Conservation (phyloP, 2,329 filamentous ascomycete species). For the Talaromyces sp. region DNA sequence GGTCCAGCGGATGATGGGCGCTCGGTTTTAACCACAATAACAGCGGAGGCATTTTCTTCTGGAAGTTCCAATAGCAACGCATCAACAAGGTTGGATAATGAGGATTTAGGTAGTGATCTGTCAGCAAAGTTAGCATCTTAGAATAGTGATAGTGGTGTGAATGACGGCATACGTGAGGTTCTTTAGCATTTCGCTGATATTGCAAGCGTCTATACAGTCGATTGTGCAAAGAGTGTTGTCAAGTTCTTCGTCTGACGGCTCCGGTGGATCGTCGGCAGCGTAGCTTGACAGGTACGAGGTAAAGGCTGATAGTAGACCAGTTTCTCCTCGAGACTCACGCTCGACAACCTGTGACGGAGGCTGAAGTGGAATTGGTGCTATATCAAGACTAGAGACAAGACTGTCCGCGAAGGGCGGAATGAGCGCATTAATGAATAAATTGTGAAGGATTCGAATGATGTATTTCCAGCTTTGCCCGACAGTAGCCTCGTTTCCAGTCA, state of each 20-base stretch:
- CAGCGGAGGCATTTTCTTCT: conserved; percentile 73
- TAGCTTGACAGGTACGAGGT: conserved; percentile 98
- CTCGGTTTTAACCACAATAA: conserved; percentile 90
- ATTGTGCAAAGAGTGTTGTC: conserved; percentile 93
- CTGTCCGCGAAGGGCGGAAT: conserved; percentile 74
- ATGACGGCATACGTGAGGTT: conserved; percentile 65
- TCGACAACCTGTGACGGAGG: conserved; percentile 91
- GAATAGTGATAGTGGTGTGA: conserved; percentile 20
- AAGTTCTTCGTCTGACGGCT: conserved; percentile 94
- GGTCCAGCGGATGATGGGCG: conserved; percentile 60
- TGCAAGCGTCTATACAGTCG: conserved; percentile 88
- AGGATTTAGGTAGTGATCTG: conserved; percentile 60
- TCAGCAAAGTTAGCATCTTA: conserved; percentile 19
- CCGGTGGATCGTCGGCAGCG: conserved; percentile 93
- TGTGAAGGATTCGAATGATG: conserved; percentile 88
- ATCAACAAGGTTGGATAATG: conserved; percentile 63
- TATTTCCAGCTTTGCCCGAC: conserved; percentile 60
- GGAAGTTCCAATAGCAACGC: conserved; percentile 80
- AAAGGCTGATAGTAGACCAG: conserved; percentile 87
- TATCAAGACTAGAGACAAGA: conserved; percentile 63
- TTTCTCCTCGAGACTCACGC: conserved; percentile 73
- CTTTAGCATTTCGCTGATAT: conserved; percentile 74
- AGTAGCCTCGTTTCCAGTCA: conserved; percentile 76
- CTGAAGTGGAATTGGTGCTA: conserved; percentile 83
- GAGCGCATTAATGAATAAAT: conserved; percentile 92